These are phyloP conservation scores for Neoboletus magnificus DNA, from an alignment of 768 basidiomycete genomes.

Conservation along the genomic window DNA sequence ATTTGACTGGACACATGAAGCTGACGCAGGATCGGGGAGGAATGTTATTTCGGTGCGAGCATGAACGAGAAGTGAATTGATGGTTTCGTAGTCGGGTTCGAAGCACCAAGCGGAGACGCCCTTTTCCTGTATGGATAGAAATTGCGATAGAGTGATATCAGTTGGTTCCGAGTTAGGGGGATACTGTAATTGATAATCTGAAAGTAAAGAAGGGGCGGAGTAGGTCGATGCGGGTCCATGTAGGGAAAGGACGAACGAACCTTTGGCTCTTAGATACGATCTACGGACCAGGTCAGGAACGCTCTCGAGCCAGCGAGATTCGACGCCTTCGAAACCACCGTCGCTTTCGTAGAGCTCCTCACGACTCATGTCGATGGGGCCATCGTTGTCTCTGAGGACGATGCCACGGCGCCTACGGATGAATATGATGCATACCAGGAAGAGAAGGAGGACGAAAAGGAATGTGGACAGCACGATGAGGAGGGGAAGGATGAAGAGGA, in stretches of 20 bases:
- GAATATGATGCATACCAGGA: conserved; percentile 85
- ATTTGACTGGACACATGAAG: conserved; percentile 95
- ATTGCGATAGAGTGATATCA: conserved; percentile 97
- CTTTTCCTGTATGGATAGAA: conserved; percentile 98
- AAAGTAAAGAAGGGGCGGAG: neutral
- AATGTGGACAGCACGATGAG: conserved; percentile 92
- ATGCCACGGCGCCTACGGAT: conserved; percentile 77
- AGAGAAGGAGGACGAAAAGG: conserved; percentile 87
- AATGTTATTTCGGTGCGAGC: conserved; percentile 97
- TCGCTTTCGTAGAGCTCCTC: conserved; percentile 90
- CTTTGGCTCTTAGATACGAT: conserved; percentile 83
- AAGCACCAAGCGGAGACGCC: conserved; percentile 99
- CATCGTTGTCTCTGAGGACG: conserved; percentile 78
- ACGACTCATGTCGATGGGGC: conserved; percentile 89
- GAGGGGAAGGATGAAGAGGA: conserved; percentile 87
- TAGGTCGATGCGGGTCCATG: conserved; percentile 6
- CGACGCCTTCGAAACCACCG: conserved; percentile 90
- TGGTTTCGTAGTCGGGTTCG: conserved; percentile 96
- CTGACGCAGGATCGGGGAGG: conserved; percentile 91
- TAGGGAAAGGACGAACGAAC: conserved; percentile 40
- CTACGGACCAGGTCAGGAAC: conserved; percentile 62
- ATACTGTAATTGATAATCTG: conserved; percentile 83
- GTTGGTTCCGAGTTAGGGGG: conserved; percentile 96
- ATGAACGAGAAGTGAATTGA: conserved; percentile 89
- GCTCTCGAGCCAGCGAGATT: conserved; percentile 89